Percentiles rank a stretch among this genome's conserved stretches.
Evolutionary conservation across 1,139 yeast species (phyloP).

Genomic region (Chernovozyma sophiae-reginae): DNA sequence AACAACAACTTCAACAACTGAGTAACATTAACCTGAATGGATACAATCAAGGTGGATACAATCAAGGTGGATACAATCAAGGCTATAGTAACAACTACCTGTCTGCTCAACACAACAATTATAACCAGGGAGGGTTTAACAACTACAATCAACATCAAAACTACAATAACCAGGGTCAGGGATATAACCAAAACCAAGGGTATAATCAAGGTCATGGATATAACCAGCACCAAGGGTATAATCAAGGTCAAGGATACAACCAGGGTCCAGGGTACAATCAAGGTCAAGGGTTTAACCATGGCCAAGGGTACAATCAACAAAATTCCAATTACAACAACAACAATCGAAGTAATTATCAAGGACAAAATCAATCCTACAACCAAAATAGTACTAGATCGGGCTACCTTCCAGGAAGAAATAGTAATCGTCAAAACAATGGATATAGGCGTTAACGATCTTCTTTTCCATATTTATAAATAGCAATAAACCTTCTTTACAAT

Average conservation of each 20-base stretch:
- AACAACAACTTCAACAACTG: constrained; percentile 1
- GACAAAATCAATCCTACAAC: constrained; percentile 9
- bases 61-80: constrained; percentile 9
- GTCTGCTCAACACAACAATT: constrained; percentile 10
- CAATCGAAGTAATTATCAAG: constrained; percentile 8
- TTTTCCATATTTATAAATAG: too few species aligned
- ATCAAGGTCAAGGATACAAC: constrained; percentile 11
- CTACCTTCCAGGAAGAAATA: constrained; percentile 2
- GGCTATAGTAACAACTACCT: constrained; percentile 8
- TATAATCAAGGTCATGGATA: constrained; percentile 9
- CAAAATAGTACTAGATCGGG: constrained; percentile 9
- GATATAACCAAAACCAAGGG: constrained; percentile 2
- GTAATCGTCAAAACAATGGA: constrained; percentile 13
- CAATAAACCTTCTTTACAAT: too few species aligned
- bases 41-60: constrained; percentile 5
- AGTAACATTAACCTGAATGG: neutral
- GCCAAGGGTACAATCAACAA: constrained; percentile 10
- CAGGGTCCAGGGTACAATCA: constrained; percentile 10
- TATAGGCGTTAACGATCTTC: constrained; percentile 18
- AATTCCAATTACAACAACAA: constrained; percentile 10
- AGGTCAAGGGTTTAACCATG: constrained; percentile 11
- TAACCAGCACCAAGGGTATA: constrained; percentile 10
- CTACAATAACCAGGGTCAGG: constrained; percentile 8
- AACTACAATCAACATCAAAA: constrained; percentile 7
- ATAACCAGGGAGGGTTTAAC: constrained; percentile 7